phyloP scores from a whole-genome alignment of 257 asterid species.

The Nicotiana tomentosiformis region DNA sequence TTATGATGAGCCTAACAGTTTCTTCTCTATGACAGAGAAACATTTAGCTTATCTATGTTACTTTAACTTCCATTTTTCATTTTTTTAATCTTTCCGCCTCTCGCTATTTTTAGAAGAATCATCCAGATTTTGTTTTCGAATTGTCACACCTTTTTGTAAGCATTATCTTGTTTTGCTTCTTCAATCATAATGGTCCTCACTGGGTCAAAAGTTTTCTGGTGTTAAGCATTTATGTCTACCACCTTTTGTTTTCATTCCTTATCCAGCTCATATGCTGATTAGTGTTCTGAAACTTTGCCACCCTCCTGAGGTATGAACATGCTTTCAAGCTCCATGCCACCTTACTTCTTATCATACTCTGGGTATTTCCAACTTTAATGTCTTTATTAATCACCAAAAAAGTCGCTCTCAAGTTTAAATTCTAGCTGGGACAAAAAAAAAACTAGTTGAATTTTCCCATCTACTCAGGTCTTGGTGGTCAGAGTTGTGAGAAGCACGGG shows the following conservation, averaged over 20 bases:
- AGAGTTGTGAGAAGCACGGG: too few species aligned
- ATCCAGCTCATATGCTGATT: not conserved
- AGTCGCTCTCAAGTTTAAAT: too few species aligned
- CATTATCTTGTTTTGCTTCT: not conserved
- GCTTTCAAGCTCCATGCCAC: not conserved
- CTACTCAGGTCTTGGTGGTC: too few species aligned
- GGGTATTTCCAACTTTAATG: not conserved
- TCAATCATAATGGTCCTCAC: not conserved
- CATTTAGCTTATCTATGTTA: not conserved
- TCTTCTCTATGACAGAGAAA: not conserved
- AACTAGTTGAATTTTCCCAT: too few species aligned
- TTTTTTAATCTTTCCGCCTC: not conserved
- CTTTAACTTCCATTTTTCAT: not conserved
- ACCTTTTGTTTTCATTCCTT: not conserved
- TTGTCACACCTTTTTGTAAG: not conserved
- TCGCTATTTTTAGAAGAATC: not conserved
- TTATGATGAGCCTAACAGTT: not conserved
- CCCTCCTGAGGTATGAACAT: not conserved
- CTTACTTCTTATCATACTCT: not conserved
- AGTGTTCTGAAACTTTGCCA: not conserved
- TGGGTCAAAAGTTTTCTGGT: not conserved
- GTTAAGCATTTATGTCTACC: not conserved
- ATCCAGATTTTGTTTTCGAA: not conserved
- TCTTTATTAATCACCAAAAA: not conserved
- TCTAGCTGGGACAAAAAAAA: too few species aligned